These are phyloP conservation scores for Tieghemostelium lacteum DNA, from an alignment of 78 protist species.

Conservation along the genomic window DNA sequence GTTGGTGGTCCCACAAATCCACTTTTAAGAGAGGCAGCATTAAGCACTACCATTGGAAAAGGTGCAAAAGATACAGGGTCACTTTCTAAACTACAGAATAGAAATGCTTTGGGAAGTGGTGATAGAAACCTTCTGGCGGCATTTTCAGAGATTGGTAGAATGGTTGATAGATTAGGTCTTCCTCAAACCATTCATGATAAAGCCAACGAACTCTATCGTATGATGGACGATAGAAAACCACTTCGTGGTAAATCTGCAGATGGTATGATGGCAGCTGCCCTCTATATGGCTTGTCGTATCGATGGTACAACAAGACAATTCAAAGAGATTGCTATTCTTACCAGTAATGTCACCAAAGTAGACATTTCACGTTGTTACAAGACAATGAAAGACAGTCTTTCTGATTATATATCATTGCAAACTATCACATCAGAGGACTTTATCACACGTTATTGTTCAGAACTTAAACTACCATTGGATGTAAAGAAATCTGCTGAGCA, in stretches of 20 bases:
- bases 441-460: conserved; percentile 52
- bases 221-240: conserved; percentile 58
- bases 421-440: conserved; percentile 71
- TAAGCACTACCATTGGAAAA: conserved; percentile 64
- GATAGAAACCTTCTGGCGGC: conserved; percentile 57
- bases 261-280: conserved; percentile 57
- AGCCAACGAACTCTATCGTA: conserved; percentile 51
- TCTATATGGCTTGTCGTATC: conserved; percentile 54
- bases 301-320: conserved; percentile 49
- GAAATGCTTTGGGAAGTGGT: conserved; percentile 50
- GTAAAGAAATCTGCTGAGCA: conserved; percentile 52
- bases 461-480: conserved; percentile 48
- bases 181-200: conserved; percentile 55
- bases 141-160: conserved; percentile 57
- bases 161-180: conserved; percentile 62
- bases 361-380: conserved; percentile 49
- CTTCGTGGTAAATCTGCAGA: conserved; percentile 47
- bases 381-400: conserved; percentile 39
- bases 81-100: conserved; percentile 54
- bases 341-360: conserved; percentile 53
- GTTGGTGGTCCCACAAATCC: conserved; percentile 78
- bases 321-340: conserved; percentile 48
- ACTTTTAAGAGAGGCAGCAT: conserved; percentile 42
- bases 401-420: conserved; percentile 1
- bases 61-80: conserved; percentile 54